Evolutionary conservation across 441 rosid species (phyloP).

Genomic region (Adansonia rubrostipa): DNA sequence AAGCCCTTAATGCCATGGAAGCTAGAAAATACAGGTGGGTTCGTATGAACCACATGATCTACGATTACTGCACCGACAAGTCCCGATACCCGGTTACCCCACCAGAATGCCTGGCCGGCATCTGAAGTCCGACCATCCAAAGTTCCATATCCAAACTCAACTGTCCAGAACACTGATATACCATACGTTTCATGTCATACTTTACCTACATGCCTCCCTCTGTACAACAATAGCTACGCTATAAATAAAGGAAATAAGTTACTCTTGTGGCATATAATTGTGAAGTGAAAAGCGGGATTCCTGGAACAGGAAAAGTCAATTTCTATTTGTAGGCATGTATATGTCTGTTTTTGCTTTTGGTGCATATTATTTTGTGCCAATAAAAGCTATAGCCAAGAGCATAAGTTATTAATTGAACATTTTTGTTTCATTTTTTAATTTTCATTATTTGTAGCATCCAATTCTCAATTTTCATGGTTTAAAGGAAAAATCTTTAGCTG

Average conservation of each 20-base stretch:
- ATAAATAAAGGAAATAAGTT: constrained; percentile 20
- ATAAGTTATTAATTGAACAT: background rate
- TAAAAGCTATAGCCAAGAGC: background rate
- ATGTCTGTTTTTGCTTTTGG: background rate
- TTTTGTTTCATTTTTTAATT: background rate
- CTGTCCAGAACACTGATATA: background rate
- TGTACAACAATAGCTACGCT: background rate
- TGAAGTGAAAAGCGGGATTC: background rate
- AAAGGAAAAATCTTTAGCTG: background rate
- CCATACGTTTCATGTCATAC: constrained; percentile 1
- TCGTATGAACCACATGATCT: constrained; percentile 64
- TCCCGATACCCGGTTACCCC: constrained; percentile 62
- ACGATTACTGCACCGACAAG: constrained; percentile 63
- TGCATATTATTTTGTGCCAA: constrained; percentile 27
- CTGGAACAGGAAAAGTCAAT: constrained; percentile 17
- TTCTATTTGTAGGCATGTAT: background rate
- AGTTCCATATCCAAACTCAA: background rate
- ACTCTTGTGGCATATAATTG: constrained; percentile 1
- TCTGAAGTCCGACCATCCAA: constrained; percentile 29
- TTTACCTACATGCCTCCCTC: constrained; percentile 16
- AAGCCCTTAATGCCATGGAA: constrained; percentile 48
- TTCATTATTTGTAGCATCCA: background rate
- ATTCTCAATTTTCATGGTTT: background rate
- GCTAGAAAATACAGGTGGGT: constrained; percentile 69
- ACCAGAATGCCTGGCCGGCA: constrained; percentile 58